Base-by-base conservation (phyloP, 192 early-diverging fungal genomes). In the Oehlia diaphana region DNA sequence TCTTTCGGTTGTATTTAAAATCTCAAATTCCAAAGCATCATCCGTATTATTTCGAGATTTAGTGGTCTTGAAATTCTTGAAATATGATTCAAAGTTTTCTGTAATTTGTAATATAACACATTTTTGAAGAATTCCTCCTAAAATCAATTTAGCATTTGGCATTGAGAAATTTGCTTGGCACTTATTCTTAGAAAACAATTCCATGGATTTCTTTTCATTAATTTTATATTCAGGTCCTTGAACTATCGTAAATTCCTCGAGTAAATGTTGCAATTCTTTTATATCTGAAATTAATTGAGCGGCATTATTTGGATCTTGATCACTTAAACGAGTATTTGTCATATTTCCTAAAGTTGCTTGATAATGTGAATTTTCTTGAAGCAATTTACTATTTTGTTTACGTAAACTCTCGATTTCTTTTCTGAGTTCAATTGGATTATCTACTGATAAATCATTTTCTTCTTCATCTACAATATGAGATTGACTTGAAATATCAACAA, bases 281-380 rank as follows among this genome's bases (percentile, higher is more conserved):
- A 76, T 39, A 47, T 63, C 75, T n/a, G n/a, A 23, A 16, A 8
- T 26, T 31, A 76, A 47, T 26, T 39, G 21, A 1, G 37, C 6
- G 21, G 33, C 31, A 58, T 76, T 76, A 65, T 76, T 76, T n/a
- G 74, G 74, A 76, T 63, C 62, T 14, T 76, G 61, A 37, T 76
- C 75, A 47, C 23, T 44, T 12, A 19, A 28, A 42, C 63, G 21
- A 47, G 42, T 23, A 42, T 63, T 42, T 12, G 37, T 65, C 14
- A 42, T 9, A 28, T 76, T 65, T n/a, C 62, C 58, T 26, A 42
- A 42, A 35, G 63, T 35, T 66, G 58, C 75, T 65, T 76, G 58
- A 76, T 39, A 65, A n/a, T 76, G 31, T 14, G 49, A 65, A 61
- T 50, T 62, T 42, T 74, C 49, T n/a, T 53, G 50, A 3, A 23